Base-by-base conservation (phyloP, 2,329 filamentous ascomycete species). In the Neofusicoccum parvum region DNA sequence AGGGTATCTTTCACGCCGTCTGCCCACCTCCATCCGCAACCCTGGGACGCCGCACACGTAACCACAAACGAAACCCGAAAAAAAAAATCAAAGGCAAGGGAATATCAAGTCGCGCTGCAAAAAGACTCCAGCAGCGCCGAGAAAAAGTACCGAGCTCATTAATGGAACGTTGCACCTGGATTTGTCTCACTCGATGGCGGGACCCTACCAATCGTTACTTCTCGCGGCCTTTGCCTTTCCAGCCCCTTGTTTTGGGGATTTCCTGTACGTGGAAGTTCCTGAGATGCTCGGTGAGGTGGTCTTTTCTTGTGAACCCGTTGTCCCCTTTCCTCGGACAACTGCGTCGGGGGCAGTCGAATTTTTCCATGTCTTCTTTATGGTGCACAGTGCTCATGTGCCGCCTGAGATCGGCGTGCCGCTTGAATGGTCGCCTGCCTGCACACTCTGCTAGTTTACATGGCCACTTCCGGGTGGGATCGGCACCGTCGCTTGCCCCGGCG, bases 251-350 rank as follows among this genome's bases (percentile, higher is more conserved):
- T 70, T 81, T 81, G 17, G 77, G 78, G 48, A 81, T 78, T 56
- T 83, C 77, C 51, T 81, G 73, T 64, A 82, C 80, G 70, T 88
- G 86, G 67, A 82, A 86, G 49, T 83, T 83, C 62, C 86, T 77
- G 62, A 85, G 72, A 72, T 88, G 86, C 70, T 88, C 86, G 45
- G 79, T 79, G 46, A 87, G 76, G 70, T 88, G 86, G 70, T 88
- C 86, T 62, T 81, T 78, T 5, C 86, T 79, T 4, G 83, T 82
- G 70, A 88, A 88, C 0, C 85, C 86, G 66, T 54, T 53, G 27
- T 50, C 62, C 7, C 37, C 49, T 23, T 54, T 53, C 12, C 62
- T 20, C 17, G 39, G 45, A 43, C 62, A 64, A 6, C 14, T 27
- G 23, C 50, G 36, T 10, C 41, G 23, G 10, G 39, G 23, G 14